Conservation (phyloP, 1,284 basidiomycete species). For the Apiotrichum laibachii region DNA sequence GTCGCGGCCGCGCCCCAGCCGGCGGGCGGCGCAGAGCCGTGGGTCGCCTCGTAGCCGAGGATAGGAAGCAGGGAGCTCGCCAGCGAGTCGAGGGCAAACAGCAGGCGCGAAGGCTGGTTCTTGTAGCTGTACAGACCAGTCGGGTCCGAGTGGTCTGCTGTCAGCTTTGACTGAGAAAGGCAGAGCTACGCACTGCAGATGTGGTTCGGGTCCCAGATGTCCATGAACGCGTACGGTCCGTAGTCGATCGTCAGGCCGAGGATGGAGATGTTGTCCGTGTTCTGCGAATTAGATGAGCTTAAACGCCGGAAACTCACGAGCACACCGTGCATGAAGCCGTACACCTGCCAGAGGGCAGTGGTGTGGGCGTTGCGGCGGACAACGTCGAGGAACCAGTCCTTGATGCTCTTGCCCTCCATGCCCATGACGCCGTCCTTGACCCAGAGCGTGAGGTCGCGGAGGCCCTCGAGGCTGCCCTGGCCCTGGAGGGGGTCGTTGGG, state of each 20-base stretch:
- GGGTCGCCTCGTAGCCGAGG: conserved; percentile 66
- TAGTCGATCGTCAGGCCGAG: conserved; percentile 92
- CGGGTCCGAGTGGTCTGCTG: conserved; percentile 73
- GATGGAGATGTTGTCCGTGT: conserved; percentile 89
- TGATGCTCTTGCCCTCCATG: conserved; percentile 60
- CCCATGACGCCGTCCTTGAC: conserved; percentile 58
- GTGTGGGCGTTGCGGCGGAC: conserved; percentile 80
- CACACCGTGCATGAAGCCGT: conserved; percentile 82
- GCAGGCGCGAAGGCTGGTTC: conserved; percentile 53
- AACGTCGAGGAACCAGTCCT: conserved; percentile 69
- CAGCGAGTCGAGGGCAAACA: conserved; percentile 74
- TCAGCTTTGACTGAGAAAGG: neutral
- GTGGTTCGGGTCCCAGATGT: conserved; percentile 75
- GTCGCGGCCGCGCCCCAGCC: conserved; percentile 68
- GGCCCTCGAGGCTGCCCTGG: conserved; percentile 67
- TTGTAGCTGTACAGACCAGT: conserved; percentile 80
- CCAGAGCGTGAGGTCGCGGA: conserved; percentile 72
- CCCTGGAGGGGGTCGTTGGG: conserved; percentile 45
- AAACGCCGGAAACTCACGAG: conserved; percentile 51
- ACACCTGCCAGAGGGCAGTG: conserved; percentile 88
- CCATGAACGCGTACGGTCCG: conserved; percentile 94
- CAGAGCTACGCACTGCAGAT: conserved; percentile 66
- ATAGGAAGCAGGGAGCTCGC: conserved; percentile 72
- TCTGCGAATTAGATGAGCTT: conserved; percentile 45
- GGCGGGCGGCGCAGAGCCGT: conserved; percentile 57